Evolutionary conservation across 345 rosid species (phyloP).

Genomic region (Triadica sebifera): DNA sequence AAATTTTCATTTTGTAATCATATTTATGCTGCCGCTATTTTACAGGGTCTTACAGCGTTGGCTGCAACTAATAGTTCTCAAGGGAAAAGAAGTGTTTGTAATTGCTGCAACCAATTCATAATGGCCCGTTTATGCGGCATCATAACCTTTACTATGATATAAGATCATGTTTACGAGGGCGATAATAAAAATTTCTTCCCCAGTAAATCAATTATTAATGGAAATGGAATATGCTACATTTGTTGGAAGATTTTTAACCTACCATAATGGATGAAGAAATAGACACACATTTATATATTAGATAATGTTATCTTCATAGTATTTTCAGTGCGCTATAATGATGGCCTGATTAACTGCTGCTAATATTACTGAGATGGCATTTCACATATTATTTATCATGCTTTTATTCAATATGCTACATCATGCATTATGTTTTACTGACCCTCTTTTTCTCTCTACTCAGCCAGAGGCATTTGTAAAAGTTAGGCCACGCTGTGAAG

Average conservation of each 20-base stretch:
- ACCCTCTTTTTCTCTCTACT: constrained; percentile 18
- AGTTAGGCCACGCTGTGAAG: constrained; percentile 87
- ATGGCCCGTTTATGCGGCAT: background rate
- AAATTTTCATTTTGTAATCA: background rate
- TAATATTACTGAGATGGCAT: background rate
- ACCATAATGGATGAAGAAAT: background rate
- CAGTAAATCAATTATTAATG: background rate
- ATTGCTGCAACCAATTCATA: background rate
- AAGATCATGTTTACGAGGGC: background rate
- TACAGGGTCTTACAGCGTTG: background rate
- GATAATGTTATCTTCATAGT: background rate
- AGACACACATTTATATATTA: background rate
- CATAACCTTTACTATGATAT: background rate
- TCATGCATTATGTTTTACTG: background rate
- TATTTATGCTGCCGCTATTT: background rate
- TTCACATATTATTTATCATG: background rate
- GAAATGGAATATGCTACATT: background rate
- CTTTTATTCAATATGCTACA: background rate
- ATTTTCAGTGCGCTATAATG: background rate
- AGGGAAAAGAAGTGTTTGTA: no score
- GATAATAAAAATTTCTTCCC: background rate
- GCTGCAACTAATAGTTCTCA: background rate
- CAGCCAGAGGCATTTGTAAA: constrained; percentile 84
- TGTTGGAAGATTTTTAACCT: background rate
- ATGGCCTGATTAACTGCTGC: background rate